A percentile compares a stretch with the other conserved stretches of the same genome.
Conservation (phyloP, 2,329 filamentous ascomycete species). For the Arthrocladium fulminans region DNA sequence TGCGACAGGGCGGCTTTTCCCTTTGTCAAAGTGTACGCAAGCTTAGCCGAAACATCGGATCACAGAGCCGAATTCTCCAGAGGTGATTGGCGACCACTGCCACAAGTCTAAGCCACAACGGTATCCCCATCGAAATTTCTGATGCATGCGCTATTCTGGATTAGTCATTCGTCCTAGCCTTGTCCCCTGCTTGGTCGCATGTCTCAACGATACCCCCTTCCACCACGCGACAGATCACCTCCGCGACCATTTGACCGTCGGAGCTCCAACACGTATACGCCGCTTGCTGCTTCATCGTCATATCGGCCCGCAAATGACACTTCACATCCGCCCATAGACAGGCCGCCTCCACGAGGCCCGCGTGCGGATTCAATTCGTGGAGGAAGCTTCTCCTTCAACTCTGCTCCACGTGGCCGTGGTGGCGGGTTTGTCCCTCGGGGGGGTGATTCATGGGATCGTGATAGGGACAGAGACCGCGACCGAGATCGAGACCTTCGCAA, state of each 20-base stretch:
- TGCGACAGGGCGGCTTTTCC: constrained; percentile 4
- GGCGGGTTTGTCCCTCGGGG: constrained; percentile 47
- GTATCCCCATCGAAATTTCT: neutral
- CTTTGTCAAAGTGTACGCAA: neutral
- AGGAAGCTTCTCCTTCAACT: constrained; percentile 35
- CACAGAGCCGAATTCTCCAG: neutral
- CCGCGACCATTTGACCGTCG: constrained; percentile 64
- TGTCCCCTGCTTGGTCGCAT: constrained; percentile 7
- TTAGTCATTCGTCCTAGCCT: constrained; percentile 1
- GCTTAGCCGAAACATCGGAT: neutral
- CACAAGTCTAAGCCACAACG: constrained; percentile 5
- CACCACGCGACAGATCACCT: constrained; percentile 56
- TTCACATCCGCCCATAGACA: constrained; percentile 47
- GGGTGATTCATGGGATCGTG: constrained; percentile 44
- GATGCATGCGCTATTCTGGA: constrained; percentile 1
- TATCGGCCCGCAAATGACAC: constrained; percentile 48
- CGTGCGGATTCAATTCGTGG: constrained; percentile 64
- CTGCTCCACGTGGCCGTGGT: constrained; percentile 47
- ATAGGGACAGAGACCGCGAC: constrained; percentile 39
- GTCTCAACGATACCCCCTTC: constrained; percentile 43
- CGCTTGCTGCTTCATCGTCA: constrained; percentile 42
- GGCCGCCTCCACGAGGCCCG: constrained; percentile 72
- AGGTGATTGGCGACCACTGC: neutral
- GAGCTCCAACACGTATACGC: constrained; percentile 52
- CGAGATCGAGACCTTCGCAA: constrained; percentile 32